Conservation (phyloP, 2,329 filamentous ascomycete genomes). For the Diaporthe ampelina region DNA sequence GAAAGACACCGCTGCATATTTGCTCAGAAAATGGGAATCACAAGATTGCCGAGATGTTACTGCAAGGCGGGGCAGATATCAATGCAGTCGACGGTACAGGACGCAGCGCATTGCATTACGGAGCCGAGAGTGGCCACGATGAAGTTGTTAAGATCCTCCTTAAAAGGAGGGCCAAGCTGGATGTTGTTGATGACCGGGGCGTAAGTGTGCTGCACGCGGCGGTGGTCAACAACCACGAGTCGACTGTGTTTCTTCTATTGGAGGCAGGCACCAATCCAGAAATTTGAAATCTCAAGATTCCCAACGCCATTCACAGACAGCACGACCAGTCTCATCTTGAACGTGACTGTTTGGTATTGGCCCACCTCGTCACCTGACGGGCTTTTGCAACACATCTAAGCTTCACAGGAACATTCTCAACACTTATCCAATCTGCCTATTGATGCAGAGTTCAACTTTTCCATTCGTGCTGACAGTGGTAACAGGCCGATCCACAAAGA, state of each 20-base stretch:
- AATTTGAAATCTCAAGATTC: background rate
- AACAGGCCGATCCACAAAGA: too few relatives aligned
- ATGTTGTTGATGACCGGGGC: background rate
- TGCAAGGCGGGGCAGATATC: background rate
- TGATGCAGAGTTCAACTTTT: too few relatives aligned
- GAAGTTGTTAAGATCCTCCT: background rate
- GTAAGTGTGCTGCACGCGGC: background rate
- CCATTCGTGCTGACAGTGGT: too few relatives aligned
- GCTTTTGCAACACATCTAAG: background rate
- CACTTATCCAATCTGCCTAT: too few relatives aligned
- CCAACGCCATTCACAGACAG: background rate
- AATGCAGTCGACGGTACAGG: background rate
- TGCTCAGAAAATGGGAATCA: constrained; percentile 7
- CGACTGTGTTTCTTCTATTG: background rate
- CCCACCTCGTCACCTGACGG: background rate
- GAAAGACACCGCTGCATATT: background rate
- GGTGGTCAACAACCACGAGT: background rate
- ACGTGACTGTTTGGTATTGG: background rate
- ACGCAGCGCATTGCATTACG: constrained; percentile 6
- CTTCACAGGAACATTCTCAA: too few relatives aligned
- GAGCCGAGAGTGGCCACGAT: background rate
- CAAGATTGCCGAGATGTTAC: constrained; percentile 1
- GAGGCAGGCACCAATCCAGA: background rate
- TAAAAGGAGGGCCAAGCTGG: background rate
- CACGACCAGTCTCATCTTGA: background rate